phyloP scores from a whole-genome alignment of 73 alveolate species.

The Chromera velia region DNA sequence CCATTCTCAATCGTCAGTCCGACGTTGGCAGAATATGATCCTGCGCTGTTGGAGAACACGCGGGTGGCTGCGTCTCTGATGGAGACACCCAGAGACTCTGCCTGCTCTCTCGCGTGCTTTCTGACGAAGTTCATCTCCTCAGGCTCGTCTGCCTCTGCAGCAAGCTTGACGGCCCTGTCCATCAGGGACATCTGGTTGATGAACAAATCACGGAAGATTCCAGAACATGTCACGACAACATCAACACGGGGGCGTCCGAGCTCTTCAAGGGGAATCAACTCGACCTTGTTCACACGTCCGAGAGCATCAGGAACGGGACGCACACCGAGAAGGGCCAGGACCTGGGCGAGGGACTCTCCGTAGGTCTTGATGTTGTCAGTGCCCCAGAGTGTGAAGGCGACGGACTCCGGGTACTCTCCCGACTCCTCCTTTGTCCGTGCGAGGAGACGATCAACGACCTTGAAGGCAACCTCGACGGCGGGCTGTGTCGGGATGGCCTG shows the following conservation, averaged over 20 bases:
- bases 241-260: constrained; percentile 52
- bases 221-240: constrained; percentile 45
- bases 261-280: constrained; percentile 46
- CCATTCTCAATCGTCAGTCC: constrained; percentile 45
- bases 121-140: constrained; percentile 41
- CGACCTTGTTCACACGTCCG: constrained; percentile 52
- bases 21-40: constrained; percentile 45
- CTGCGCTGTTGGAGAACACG: constrained; percentile 45
- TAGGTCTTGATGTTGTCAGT: constrained; percentile 55
- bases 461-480: constrained; percentile 41
- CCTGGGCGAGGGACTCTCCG: constrained; percentile 55
- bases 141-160: constrained; percentile 14
- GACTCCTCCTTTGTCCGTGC: constrained; percentile 7
- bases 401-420: constrained; percentile 53
- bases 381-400: constrained; percentile 53
- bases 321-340: constrained; percentile 48
- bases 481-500: constrained; percentile 48
- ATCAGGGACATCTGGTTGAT: constrained; percentile 55
- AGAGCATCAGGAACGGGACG: constrained; percentile 46
- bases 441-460: constrained; percentile 41
- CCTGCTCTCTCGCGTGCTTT: constrained; percentile 41
- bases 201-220: constrained; percentile 54
- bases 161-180: constrained; percentile 51
- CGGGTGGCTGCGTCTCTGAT: constrained; percentile 37
- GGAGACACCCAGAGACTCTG: neutral